These are phyloP conservation scores for Oryza officinalis DNA, from an alignment of 176 grass and related monocot genomes.

Conservation along the genomic window DNA sequence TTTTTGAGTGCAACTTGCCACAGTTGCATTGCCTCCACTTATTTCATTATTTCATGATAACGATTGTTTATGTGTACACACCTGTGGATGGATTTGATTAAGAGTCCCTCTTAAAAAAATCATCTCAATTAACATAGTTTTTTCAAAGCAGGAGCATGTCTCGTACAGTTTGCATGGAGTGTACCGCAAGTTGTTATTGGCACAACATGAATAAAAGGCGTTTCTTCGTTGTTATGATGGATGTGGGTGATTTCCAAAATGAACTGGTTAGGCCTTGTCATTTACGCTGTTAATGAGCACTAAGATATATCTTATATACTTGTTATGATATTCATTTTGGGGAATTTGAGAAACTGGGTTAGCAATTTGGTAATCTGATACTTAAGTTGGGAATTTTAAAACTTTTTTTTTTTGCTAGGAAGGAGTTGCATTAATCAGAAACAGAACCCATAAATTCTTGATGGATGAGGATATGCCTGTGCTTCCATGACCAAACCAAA, in stretches of 20 bases:
- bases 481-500: background rate
- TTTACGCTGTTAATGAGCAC: background rate
- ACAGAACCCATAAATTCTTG: background rate
- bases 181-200: conserved; percentile 21
- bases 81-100: too few relatives aligned
- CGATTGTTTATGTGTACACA: background rate
- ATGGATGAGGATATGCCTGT: background rate
- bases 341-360: background rate
- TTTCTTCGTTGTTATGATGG: conserved; percentile 46
- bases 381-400: background rate
- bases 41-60: background rate
- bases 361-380: conserved; percentile 1
- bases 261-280: conserved; percentile 33
- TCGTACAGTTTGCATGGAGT: background rate
- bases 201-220: conserved; percentile 12
- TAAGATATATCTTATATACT: too few relatives aligned
- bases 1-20: background rate
- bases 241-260: conserved; percentile 37
- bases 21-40: background rate
- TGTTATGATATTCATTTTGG: background rate
- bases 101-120: background rate
- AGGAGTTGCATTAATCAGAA: background rate
- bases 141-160: conserved; percentile 18
- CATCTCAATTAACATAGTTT: background rate
- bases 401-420: background rate